Base-by-base conservation (phyloP, 129 eudicot genomes). In the Saposhnikovia divaricata region DNA sequence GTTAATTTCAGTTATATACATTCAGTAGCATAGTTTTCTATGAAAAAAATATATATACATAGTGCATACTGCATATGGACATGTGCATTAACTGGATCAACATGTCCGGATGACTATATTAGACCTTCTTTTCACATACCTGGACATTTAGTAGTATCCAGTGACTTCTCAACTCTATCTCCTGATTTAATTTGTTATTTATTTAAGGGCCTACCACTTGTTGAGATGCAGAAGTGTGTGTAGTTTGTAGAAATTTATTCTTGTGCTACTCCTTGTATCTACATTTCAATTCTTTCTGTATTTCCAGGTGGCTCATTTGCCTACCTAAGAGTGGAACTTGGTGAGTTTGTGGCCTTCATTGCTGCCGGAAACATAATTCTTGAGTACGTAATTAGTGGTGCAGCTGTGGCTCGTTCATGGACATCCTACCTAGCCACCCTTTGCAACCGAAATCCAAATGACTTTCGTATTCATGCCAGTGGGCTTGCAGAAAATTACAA, bases 351-450 rank as follows among this genome's bases (percentile, higher is more conserved):
- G 39, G 98, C 98, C 37, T 93, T 91, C 48, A 79, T 93, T 9
- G 97, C 93, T 13, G 97, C 93, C 28, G 98, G 98, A 21, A 93
- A 93, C 87, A 89, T 93, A 76, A 85, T 93, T 39, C 84, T 93
- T 6, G 97, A 93, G 81, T 93, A 90, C 73, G 83, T 90, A 4
- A 87, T 93, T 11, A 88, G 93, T 19, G 92, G 97, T 27, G 98
- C 98, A 3, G 97, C 96, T 0, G 97, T 93, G 80, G 97, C 98
- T 1, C 90, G 98, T 15, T 83, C 97, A 10, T 93, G 98, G 98
- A 93, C 98, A 10, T 83, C 96, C 66, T 93, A 93, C 84, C 87
- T 93, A 61, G 96, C 98, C 77, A 85, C 96, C 18, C 90, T 93
- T 9, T 85, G 89, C 80, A 80, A 81, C 89, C 72, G 88, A 57